These are phyloP conservation scores for Podila verticillata DNA, from an alignment of 192 early-diverging fungal genomes.

Conservation along the genomic window DNA sequence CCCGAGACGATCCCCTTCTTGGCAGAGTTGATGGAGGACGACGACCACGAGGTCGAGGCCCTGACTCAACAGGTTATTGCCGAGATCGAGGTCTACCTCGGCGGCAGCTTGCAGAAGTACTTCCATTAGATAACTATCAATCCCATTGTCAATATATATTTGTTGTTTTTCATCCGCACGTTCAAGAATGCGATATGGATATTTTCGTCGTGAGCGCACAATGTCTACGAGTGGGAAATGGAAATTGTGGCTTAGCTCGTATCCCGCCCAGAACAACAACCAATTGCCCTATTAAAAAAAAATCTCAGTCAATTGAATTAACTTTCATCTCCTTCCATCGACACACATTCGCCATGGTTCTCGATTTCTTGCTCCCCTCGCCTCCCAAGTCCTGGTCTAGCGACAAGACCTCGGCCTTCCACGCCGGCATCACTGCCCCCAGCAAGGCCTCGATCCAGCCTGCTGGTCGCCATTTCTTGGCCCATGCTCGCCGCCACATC, in stretches of 20 bases:
- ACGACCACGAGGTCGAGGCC: conserved; percentile 84
- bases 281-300: too few species aligned
- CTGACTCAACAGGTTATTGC: conserved; percentile 83
- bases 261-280: too few species aligned
- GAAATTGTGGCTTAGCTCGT: too few species aligned
- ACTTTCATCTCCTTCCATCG: background rate
- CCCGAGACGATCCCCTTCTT: conserved; percentile 95
- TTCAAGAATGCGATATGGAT: too few species aligned
- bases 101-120: conserved; percentile 90
- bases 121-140: conserved; percentile 63
- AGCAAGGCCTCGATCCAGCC: conserved; percentile 59
- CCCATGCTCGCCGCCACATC: conserved; percentile 66
- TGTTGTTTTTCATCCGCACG: too few species aligned
- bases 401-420: conserved; percentile 52
- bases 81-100: conserved; percentile 90
- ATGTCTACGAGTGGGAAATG: too few species aligned
- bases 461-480: conserved; percentile 66
- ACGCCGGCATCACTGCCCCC: conserved; percentile 53
- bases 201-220: too few species aligned
- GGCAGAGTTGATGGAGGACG: conserved; percentile 96
- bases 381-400: conserved; percentile 74
- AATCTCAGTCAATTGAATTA: too few species aligned
- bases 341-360: conserved; percentile 48
- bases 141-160: too few species aligned
- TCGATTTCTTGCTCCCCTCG: conserved; percentile 76